Percentiles rank a stretch among this genome's conserved stretches.
Conservation (phyloP, 2,329 filamentous ascomycete species). For the Epicoccum nigrum region DNA sequence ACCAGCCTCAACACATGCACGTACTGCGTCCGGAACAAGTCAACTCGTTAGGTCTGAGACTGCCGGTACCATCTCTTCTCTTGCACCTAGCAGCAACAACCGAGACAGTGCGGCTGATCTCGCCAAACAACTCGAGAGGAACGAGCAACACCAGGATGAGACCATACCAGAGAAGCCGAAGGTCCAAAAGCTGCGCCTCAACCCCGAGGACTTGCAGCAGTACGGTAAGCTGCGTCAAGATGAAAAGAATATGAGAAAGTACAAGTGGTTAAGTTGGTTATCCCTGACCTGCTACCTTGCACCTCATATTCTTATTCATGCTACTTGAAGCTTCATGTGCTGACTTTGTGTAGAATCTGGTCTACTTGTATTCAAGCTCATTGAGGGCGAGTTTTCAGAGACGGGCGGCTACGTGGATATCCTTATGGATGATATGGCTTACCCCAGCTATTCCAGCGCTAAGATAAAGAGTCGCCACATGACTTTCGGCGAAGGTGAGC, state of each 20-base stretch:
- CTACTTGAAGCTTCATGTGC: constrained; percentile 18
- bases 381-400: constrained; percentile 84
- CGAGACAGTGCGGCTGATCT: constrained; percentile 47
- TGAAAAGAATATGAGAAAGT: constrained; percentile 19
- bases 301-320: constrained; percentile 24
- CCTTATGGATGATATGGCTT: constrained; percentile 92
- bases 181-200: constrained; percentile 78
- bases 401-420: constrained; percentile 81
- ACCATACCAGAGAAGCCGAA: constrained; percentile 60
- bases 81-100: constrained; percentile 36
- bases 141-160: constrained; percentile 54
- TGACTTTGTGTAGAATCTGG: constrained; percentile 72
- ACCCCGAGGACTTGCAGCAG: constrained; percentile 77
- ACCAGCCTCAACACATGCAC: constrained; percentile 17
- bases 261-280: constrained; percentile 36
- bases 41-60: constrained; percentile 37
- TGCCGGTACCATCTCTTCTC: constrained; percentile 51
- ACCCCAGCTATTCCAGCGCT: constrained; percentile 83
- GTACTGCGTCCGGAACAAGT: constrained; percentile 30
- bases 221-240: constrained; percentile 62
- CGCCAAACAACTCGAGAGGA: constrained; percentile 54
- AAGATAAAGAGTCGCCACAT: constrained; percentile 71
- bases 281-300: constrained; percentile 22
- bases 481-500: constrained; percentile 79
- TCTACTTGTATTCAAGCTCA: constrained; percentile 89